Evolutionary conservation across 257 asterid genomes (phyloP).

Genomic region (Ballota nigra): DNA sequence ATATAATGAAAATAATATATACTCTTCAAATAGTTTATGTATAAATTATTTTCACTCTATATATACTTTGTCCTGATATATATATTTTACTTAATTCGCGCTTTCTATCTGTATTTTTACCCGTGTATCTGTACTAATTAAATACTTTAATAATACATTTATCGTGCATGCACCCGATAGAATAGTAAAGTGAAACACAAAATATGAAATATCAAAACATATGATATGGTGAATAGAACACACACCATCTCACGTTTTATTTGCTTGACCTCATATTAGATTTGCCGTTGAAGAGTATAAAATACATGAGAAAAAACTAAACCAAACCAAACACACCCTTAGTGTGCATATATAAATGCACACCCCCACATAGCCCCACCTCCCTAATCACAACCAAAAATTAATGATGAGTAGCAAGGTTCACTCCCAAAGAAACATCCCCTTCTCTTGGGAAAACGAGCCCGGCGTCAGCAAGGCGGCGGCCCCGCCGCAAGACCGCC

Average conservation of each 20-base stretch:
- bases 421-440: constrained; percentile 55
- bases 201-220: not conserved
- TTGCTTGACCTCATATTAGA: constrained; percentile 37
- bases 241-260: constrained; percentile 48
- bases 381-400: not conserved
- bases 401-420: constrained; percentile 36
- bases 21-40: no score
- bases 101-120: no score
- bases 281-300: constrained; percentile 43
- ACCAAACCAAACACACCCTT: not conserved
- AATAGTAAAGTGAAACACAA: not conserved
- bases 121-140: no score
- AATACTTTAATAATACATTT: no score
- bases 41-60: no score
- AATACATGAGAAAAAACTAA: constrained; percentile 26
- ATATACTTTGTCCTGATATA: no score
- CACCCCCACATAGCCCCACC: not conserved
- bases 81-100: no score
- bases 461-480: constrained; percentile 54
- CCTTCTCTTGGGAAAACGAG: constrained; percentile 72
- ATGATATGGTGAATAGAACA: not conserved
- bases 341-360: not conserved
- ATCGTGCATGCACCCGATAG: not conserved
- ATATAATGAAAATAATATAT: no score
- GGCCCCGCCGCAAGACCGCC: not conserved